Conservation (phyloP, 805 yeast species). For the Candida succiphila region DNA sequence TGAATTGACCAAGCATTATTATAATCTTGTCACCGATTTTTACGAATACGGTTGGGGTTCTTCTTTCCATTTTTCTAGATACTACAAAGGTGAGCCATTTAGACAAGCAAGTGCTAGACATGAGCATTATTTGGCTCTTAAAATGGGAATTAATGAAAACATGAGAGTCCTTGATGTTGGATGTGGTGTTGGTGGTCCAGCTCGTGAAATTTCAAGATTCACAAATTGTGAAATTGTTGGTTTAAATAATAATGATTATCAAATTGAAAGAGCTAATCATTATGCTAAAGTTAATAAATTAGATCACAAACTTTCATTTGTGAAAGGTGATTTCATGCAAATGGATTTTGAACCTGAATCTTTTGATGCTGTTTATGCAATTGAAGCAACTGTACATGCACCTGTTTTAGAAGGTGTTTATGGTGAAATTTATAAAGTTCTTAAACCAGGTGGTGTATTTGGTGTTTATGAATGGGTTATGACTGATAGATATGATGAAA, state of each 20-base stretch:
- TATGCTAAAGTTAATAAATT: conserved; percentile 62
- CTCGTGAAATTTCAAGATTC: conserved; percentile 89
- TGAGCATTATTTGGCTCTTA: conserved; percentile 87
- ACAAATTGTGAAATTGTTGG: conserved; percentile 84
- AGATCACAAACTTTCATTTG: conserved; percentile 68
- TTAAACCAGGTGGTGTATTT: conserved; percentile 95
- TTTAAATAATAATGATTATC: conserved; percentile 93
- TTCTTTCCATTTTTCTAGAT: conserved; percentile 94
- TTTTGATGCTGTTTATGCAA: conserved; percentile 95
- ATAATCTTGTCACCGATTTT: conserved; percentile 94
- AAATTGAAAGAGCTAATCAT: conserved; percentile 81
- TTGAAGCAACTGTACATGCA: conserved; percentile 98
- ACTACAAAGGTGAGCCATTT: conserved; percentile 89
- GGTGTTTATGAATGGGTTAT: conserved; percentile 99
- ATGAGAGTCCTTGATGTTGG: conserved; percentile 95
- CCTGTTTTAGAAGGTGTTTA: conserved; percentile 95
- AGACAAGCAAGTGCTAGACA: conserved; percentile 93
- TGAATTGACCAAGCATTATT: conserved; percentile 86
- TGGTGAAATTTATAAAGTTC: conserved; percentile 84
- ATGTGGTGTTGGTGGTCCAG: conserved; percentile 99
- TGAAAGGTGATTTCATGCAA: conserved; percentile 98
- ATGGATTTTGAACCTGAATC: conserved; percentile 89
- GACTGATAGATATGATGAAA: conserved; percentile 89
- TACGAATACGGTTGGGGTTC: conserved; percentile 99
- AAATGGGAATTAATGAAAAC: conserved; percentile 68